Evolutionary conservation across 805 yeast species (phyloP).

Genomic region (Clavispora phyllophila): DNA sequence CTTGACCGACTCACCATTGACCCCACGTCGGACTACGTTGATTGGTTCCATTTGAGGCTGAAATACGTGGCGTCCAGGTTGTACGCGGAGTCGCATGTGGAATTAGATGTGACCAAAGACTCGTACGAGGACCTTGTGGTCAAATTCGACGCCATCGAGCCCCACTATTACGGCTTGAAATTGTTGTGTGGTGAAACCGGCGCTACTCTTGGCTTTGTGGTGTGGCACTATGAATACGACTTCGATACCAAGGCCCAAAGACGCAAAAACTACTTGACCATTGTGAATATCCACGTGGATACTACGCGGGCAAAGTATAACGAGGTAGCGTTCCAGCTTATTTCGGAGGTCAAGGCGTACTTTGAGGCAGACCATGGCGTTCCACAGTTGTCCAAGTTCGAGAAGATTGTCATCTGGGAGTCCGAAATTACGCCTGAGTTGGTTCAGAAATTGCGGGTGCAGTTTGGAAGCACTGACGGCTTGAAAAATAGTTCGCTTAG

Average conservation of each 20-base stretch:
- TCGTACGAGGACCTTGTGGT: conserved; percentile 9
- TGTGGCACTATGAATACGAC: conserved; percentile 38
- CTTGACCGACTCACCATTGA: conserved; percentile 25
- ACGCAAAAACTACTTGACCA: conserved; percentile 19
- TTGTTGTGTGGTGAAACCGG: conserved; percentile 15
- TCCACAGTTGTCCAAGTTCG: conserved; percentile 11
- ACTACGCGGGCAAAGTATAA: conserved; percentile 16
- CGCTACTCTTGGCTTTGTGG: conserved; percentile 23
- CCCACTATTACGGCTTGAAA: conserved; percentile 30
- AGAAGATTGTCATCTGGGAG: conserved; percentile 31
- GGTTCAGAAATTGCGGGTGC: conserved; percentile 11
- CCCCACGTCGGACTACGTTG: conserved; percentile 25
- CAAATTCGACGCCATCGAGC: conserved; percentile 22
- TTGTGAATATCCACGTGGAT: conserved; percentile 24
- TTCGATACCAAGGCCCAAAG: conserved; percentile 9
- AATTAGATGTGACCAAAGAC: conserved; percentile 6
- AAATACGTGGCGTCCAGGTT: conserved; percentile 23
- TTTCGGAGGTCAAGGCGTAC: conserved; percentile 12
- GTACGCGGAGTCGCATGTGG: conserved; percentile 4
- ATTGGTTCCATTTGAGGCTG: conserved; percentile 41
- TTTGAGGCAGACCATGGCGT: conserved; percentile 11
- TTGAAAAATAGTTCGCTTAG: conserved; percentile 32
- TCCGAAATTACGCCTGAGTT: conserved; percentile 21
- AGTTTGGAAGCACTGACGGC: conserved; percentile 17
- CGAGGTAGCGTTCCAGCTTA: conserved; percentile 9